A percentile compares a stretch with the other conserved stretches of the same genome.
phyloP scores from a whole-genome alignment of 192 early-diverging fungal genomes.

The Coemansia sp. region DNA sequence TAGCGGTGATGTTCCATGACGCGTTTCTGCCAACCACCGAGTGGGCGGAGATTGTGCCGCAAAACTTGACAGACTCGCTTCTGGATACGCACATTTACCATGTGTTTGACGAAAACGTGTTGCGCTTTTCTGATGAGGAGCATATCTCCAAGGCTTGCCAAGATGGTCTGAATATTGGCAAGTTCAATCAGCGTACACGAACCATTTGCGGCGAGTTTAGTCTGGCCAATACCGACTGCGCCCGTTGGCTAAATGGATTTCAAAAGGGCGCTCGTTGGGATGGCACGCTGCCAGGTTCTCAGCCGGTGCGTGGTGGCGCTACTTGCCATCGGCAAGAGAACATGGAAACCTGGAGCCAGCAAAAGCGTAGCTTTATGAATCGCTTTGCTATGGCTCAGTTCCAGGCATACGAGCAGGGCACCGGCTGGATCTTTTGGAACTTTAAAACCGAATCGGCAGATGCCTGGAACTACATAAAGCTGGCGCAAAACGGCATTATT shows the following conservation, averaged over 20 bases:
- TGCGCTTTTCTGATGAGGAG: conserved; percentile 15
- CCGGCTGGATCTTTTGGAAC: conserved; percentile 62
- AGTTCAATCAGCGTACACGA: conserved; percentile 30
- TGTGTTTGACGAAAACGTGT: conserved; percentile 37
- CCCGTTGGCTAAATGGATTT: conserved; percentile 68
- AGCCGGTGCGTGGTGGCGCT: conserved; percentile 4
- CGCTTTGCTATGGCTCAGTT: conserved; percentile 59
- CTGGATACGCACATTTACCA: conserved; percentile 57
- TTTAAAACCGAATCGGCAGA: conserved; percentile 56
- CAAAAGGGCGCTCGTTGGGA: conserved; percentile 62
- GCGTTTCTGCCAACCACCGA: conserved; percentile 43
- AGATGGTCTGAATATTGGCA: conserved; percentile 28
- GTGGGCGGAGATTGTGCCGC: conserved; percentile 36
- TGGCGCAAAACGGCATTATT: conserved; percentile 36
- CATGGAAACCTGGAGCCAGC: conserved; percentile 32
- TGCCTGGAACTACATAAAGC: conserved; percentile 55
- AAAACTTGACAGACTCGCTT: conserved; percentile 28
- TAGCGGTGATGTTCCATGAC: conserved; percentile 38
- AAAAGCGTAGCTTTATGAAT: conserved; percentile 51
- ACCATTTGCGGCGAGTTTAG: conserved; percentile 75
- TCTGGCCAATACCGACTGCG: conserved; percentile 70
- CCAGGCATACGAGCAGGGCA: conserved; percentile 60
- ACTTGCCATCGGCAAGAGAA: conserved; percentile 30
- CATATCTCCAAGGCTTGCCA: conserved; percentile 35
- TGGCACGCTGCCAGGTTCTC: conserved; percentile 47